These are phyloP conservation scores for Globisporangium emineosum DNA, from an alignment of 352 stramenopile genomes.

Conservation along the genomic window DNA sequence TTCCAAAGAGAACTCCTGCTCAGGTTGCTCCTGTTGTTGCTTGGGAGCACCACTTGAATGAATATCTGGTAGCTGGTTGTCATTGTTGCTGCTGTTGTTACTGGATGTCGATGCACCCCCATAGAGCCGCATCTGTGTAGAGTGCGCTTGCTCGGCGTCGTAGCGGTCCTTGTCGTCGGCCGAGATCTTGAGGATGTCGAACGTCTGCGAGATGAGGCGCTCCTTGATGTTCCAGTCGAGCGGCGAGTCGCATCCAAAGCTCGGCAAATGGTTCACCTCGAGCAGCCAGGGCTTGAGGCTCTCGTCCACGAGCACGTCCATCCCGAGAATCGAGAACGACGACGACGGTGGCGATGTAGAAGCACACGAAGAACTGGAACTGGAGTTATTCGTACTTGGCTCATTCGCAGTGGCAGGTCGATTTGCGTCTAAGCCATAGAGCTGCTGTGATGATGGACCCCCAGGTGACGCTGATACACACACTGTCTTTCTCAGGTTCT, in stretches of 20 bases:
- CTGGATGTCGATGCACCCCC: conserved; percentile 21
- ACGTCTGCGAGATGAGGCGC: conserved; percentile 90
- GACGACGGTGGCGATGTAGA: conserved; percentile 28
- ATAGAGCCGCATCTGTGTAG: conserved; percentile 64
- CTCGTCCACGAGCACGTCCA: conserved; percentile 96
- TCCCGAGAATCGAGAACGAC: conserved; percentile 92
- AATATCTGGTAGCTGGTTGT: conserved; percentile 17
- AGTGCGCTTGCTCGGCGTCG: conserved; percentile 58
- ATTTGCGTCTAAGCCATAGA: not conserved
- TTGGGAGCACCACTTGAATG: not conserved
- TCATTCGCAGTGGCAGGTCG: conserved; percentile 21
- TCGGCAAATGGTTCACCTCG: conserved; percentile 97
- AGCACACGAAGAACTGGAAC: not conserved
- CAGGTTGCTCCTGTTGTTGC: conserved; percentile 14
- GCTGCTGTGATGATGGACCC: conserved; percentile 6
- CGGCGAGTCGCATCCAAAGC: conserved; percentile 93
- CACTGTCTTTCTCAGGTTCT: conserved; percentile 63
- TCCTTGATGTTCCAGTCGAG: conserved; percentile 96
- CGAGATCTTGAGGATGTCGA: conserved; percentile 85
- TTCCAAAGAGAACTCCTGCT: conserved; percentile 13
- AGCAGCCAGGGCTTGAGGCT: conserved; percentile 95
- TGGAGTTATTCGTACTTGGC: not conserved
- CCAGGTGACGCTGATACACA: conserved; percentile 30
- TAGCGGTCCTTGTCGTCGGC: conserved; percentile 78
- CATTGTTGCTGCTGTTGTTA: conserved; percentile 9